Evolutionary conservation across 768 basidiomycete species (phyloP), one percentile per base, ranked within the genome.

Genomic region (Floccularia luteovirens): DNA sequence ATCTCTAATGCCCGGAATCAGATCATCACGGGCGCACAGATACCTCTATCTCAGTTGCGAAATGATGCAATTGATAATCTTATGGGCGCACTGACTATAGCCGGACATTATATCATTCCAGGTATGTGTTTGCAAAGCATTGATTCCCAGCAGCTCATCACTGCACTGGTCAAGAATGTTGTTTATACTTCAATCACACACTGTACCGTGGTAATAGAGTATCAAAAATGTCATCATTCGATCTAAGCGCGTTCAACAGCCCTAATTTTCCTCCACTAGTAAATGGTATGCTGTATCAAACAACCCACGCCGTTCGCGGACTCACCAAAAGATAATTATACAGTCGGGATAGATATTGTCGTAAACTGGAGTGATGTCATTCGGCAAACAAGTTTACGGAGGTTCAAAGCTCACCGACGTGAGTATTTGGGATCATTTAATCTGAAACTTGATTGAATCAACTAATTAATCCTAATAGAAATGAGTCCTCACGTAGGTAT

Each of bases 51-150:
- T 1, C 85, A 91, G 53, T 66, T 93, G 33, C 75, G 90, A n/a
- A 96, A 93, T 50, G 92, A 97, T 56, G 90, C 91, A 5, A 80
- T 91, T 4, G 93, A 94, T 49, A 97, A 96, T 56, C 64, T 96
- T 7, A 78, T 96, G 56, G 91, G 90, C 5, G 86, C 90, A 2
- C 64, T 97, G 24, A 79, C 83, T 12, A 82, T 94, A 38, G 91
- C 92, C 12, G 92, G 93, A 1, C 82, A 89, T 51, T 93, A 80
- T 52, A 85, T 86, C 45, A 91, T 97, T 39, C 92, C 93, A 55
- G 91, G 89, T 85, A 62, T 24, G 46, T 31, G 13, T 3, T 14
- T n/a, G 7, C 23, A 7, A 39, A 31, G 10, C 14, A 13, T 17
- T 12, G 20, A 7, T 27, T 20, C 10, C 21, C 3, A 7, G 25